A percentile compares a stretch with the other conserved stretches of the same genome.
phyloP scores from a whole-genome alignment of 441 rosid species.

The Populus tomentosa region DNA sequence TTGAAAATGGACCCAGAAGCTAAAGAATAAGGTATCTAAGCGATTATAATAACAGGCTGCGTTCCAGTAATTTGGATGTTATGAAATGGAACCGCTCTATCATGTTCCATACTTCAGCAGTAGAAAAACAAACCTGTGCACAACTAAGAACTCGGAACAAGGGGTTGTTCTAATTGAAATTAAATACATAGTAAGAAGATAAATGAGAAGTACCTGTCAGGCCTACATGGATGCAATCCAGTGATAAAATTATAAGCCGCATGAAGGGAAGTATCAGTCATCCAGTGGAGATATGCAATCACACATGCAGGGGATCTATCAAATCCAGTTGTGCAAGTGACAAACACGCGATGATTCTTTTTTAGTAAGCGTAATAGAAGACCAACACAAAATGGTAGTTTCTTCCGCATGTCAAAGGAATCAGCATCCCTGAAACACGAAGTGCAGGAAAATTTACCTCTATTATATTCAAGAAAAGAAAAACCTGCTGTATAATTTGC shows the following conservation, averaged over 20 bases:
- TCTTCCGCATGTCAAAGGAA: constrained; percentile 89
- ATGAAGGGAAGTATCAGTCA: constrained; percentile 92
- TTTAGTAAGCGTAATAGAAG: constrained; percentile 75
- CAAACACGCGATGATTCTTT: constrained; percentile 79
- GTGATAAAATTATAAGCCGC: constrained; percentile 81
- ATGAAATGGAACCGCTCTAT: neutral
- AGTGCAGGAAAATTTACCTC: constrained; percentile 15
- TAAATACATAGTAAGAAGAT: constrained; percentile 11
- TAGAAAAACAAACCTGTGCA: neutral
- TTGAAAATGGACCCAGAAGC: neutral
- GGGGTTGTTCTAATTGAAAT: neutral
- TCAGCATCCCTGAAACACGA: constrained; percentile 68
- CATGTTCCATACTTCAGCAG: neutral
- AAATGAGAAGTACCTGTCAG: constrained; percentile 57
- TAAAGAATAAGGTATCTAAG: neutral
- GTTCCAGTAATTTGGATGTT: neutral
- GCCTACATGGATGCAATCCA: constrained; percentile 75
- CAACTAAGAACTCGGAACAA: constrained; percentile 9
- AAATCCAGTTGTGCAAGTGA: constrained; percentile 91
- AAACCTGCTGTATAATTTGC: neutral
- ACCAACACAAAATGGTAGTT: constrained; percentile 81
- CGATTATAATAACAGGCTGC: neutral
- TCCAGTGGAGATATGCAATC: constrained; percentile 94
- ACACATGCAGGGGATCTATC: constrained; percentile 85
- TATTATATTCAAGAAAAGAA: neutral